Evolutionary conservation across 1,284 basidiomycete species (phyloP).

Genomic region (Ganoderma leucocontextum): DNA sequence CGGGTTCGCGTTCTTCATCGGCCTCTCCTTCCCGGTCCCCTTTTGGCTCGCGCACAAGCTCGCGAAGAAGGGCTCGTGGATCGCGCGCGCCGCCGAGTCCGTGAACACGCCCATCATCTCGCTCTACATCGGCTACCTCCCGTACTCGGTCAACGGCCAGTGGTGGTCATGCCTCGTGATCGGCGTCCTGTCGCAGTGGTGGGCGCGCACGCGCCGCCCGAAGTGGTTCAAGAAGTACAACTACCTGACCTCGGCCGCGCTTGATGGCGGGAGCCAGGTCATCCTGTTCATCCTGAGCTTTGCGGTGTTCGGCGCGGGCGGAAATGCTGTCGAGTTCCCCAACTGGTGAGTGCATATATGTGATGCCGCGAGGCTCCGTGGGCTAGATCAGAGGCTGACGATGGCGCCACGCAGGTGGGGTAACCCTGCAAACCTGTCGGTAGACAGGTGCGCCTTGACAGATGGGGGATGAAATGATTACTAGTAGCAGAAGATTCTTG

Average conservation of each 20-base stretch:
- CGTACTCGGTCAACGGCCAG: constrained; percentile 64
- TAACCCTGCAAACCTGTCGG: constrained; percentile 41
- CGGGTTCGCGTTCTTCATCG: constrained; percentile 57
- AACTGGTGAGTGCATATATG: constrained; percentile 36
- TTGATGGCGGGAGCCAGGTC: constrained; percentile 58
- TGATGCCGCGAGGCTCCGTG: neutral
- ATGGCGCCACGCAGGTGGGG: constrained; percentile 37
- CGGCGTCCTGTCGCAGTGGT: constrained; percentile 56
- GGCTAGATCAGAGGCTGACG: neutral
- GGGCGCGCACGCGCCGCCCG: constrained; percentile 53
- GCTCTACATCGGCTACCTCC: constrained; percentile 61
- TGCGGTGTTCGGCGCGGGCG: constrained; percentile 74
- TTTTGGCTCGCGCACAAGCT: constrained; percentile 57
- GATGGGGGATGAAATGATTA: neutral
- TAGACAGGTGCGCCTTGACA: constrained; percentile 36
- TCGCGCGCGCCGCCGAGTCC: constrained; percentile 50
- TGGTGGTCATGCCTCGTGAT: constrained; percentile 57
- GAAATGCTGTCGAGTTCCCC: constrained; percentile 63
- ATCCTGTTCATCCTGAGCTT: constrained; percentile 59
- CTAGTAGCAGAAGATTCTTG: neutral
- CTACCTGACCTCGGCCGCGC: constrained; percentile 53
- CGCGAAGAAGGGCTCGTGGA: constrained; percentile 43
- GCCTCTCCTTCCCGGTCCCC: constrained; percentile 57
- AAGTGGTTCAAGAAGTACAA: constrained; percentile 62
- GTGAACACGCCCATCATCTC: constrained; percentile 59